Conservation (phyloP, 2,329 filamentous ascomycete species). For the Hymenoscyphus infarciens region DNA sequence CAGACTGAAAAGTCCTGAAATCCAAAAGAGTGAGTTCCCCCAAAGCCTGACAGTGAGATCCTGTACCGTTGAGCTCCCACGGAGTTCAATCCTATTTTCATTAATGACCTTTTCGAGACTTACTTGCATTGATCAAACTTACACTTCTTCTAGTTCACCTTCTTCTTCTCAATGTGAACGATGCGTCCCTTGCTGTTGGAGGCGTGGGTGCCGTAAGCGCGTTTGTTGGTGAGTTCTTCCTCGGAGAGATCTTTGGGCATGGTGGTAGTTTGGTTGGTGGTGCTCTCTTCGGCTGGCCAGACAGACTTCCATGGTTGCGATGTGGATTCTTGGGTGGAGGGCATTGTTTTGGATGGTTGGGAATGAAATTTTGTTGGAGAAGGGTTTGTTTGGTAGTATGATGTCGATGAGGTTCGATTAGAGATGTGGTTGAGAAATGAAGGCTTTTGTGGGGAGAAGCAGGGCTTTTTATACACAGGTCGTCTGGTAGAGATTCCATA, state of each 20-base stretch:
- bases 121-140: background rate
- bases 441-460: too few species aligned
- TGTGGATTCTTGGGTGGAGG: background rate
- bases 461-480: too few species aligned
- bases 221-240: constrained; percentile 1
- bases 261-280: background rate
- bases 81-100: too few species aligned
- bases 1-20: too few species aligned
- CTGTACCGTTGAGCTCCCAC: too few species aligned
- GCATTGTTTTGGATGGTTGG: background rate
- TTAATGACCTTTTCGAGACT: too few species aligned
- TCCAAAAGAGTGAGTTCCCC: too few species aligned
- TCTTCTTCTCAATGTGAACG: constrained; percentile 1
- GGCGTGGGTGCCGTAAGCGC: constrained; percentile 4
- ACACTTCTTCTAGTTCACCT: background rate
- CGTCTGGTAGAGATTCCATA: too few species aligned
- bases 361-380: background rate
- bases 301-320: constrained; percentile 7
- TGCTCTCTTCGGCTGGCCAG: background rate
- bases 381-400: background rate
- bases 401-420: background rate
- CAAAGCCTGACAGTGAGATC: too few species aligned
- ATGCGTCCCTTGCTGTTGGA: constrained; percentile 5
- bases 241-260: background rate
- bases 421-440: background rate